Percentiles rank a stretch among this genome's conserved stretches.
Evolutionary conservation across 2,329 filamentous ascomycete species (phyloP).

Genomic region (Penicillium vulpinum): DNA sequence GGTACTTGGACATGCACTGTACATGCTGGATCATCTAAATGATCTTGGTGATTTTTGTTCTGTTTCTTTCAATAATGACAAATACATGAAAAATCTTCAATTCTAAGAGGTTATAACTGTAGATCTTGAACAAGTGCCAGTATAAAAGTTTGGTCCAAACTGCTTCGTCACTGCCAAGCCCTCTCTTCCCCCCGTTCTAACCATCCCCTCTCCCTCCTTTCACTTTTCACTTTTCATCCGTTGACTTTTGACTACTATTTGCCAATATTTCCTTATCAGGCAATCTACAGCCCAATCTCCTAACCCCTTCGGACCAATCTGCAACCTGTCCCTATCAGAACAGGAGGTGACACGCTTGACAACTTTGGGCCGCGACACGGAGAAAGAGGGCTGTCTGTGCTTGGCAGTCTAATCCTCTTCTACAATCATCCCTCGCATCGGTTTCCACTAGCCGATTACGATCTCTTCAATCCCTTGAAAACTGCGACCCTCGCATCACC

Average conservation of each 20-base stretch:
- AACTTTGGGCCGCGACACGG: constrained; percentile 21
- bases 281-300: neutral
- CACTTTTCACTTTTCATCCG: constrained; percentile 11
- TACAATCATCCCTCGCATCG: constrained; percentile 12
- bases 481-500: constrained; percentile 18
- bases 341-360: constrained; percentile 11
- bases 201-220: constrained; percentile 22
- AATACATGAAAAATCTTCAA: neutral
- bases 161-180: constrained; percentile 32
- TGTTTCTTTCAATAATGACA: no score
- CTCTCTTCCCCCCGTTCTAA: constrained; percentile 23
- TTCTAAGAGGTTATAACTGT: neutral
- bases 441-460: constrained; percentile 5
- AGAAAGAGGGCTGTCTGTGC: constrained; percentile 24
- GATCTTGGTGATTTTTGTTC: neutral
- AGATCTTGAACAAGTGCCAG: neutral
- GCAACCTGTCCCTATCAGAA: constrained; percentile 8
- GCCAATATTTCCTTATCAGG: neutral
- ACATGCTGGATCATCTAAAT: neutral
- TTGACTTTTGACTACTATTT: constrained; percentile 4
- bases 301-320: constrained; percentile 7
- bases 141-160: constrained; percentile 5
- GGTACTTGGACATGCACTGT: neutral
- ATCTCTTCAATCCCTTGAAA: neutral
- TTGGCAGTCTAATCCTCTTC: constrained; percentile 19